Percentiles rank a stretch among this genome's conserved stretches.
These are phyloP conservation scores for Calycina marina DNA, from an alignment of 2,329 filamentous ascomycete species.

Conservation along the genomic window DNA sequence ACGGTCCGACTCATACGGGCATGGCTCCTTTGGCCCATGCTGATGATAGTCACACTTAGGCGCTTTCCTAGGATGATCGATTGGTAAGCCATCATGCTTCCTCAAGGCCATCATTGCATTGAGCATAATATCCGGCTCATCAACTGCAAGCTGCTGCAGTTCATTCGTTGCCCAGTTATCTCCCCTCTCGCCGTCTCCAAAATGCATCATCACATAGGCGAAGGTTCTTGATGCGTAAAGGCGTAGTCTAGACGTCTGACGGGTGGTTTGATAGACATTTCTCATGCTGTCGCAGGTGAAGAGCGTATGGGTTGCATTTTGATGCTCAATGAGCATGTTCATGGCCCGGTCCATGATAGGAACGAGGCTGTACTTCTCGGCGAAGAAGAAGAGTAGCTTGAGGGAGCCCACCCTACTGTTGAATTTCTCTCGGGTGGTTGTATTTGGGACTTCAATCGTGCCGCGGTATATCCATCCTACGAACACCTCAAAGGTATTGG, in stretches of 20 bases:
- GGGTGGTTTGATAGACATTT: neutral
- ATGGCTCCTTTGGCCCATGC: no score
- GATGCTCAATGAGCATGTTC: neutral
- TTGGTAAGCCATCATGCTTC: neutral
- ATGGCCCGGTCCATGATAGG: constrained; percentile 1
- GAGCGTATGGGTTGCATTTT: neutral
- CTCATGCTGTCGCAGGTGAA: neutral
- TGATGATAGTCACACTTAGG: no score
- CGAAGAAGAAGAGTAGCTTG: neutral
- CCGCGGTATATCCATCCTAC: constrained; percentile 2
- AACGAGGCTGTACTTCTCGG: neutral
- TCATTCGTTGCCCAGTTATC: neutral
- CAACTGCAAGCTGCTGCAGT: no score
- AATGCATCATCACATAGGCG: neutral
- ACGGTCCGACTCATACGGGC: no score
- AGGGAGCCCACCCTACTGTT: neutral
- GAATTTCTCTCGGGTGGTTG: neutral
- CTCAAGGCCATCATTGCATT: no score
- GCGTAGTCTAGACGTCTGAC: neutral
- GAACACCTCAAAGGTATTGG: constrained; percentile 2
- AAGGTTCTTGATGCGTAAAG: neutral
- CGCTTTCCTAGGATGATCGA: no score
- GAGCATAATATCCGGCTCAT: no score
- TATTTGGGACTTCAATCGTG: neutral
- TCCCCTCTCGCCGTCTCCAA: neutral